Evolutionary conservation across 176 grass and related monocot species (phyloP).

Genomic region (Cenchrus purpureus): DNA sequence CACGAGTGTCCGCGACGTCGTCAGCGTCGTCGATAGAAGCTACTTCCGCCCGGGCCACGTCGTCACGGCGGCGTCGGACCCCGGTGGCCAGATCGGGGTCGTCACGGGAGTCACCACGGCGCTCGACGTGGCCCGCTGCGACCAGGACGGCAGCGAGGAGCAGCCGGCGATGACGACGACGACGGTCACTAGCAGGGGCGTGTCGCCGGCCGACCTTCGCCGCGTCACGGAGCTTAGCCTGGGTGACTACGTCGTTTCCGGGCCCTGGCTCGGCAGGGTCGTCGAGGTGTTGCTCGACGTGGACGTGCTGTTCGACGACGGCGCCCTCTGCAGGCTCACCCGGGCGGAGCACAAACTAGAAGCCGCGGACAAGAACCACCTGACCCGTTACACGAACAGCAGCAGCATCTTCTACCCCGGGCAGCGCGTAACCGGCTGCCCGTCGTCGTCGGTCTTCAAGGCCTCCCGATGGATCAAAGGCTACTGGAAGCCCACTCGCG

Average conservation of each 20-base stretch:
- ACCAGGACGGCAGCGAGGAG: too few relatives aligned
- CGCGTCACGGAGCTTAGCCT: not conserved
- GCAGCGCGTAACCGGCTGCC: not conserved
- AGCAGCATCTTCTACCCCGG: not conserved
- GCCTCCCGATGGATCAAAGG: slow-evolving; percentile 6
- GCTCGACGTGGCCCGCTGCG: too few relatives aligned
- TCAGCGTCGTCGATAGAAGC: too few relatives aligned
- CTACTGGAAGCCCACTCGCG: not conserved
- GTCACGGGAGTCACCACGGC: too few relatives aligned
- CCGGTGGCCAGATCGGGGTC: too few relatives aligned
- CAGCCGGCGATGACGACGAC: too few relatives aligned
- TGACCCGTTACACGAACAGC: not conserved
- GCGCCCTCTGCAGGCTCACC: not conserved
- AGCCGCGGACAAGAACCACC: rapidly evolving
- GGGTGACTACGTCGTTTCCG: not conserved
- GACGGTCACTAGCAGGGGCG: not conserved
- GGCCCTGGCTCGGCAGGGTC: not conserved
- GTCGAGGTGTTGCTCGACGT: not conserved
- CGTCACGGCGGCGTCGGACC: too few relatives aligned
- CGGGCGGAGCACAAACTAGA: not conserved
- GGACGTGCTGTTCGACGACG: not conserved
- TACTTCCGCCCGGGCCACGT: too few relatives aligned
- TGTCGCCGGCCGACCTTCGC: not conserved
- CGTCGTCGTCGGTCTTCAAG: not conserved
- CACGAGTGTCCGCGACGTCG: too few relatives aligned